Percentiles rank a stretch among this genome's conserved stretches.
phyloP scores from a whole-genome alignment of 495 filamentous ascomycete genomes.

The Penicillium goetzii region DNA sequence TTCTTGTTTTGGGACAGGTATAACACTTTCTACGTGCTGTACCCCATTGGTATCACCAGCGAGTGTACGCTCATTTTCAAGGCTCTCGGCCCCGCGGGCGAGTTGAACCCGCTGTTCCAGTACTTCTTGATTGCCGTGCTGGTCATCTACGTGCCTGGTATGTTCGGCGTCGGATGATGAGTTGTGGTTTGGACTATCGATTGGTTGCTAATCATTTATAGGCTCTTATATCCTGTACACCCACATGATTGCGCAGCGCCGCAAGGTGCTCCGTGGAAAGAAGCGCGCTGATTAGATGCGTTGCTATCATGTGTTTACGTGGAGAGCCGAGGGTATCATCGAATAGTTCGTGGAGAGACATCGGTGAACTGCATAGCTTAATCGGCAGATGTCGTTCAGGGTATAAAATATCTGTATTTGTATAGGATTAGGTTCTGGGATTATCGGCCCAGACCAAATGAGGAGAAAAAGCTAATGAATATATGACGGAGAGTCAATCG shows the following conservation, averaged over 20 bases:
- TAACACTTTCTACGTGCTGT: conserved; percentile 89
- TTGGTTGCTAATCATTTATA: conserved; percentile 39
- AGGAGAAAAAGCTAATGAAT: not conserved
- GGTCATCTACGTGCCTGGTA: conserved; percentile 80
- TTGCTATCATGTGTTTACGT: not conserved
- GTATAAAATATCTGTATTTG: not conserved
- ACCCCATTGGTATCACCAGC: conserved; percentile 86
- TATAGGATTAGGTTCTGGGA: not conserved
- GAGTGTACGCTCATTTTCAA: conserved; percentile 78
- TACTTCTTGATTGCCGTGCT: conserved; percentile 66
- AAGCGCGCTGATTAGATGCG: conserved; percentile 30
- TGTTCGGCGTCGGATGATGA: conserved; percentile 27
- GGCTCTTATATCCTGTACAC: conserved; percentile 87
- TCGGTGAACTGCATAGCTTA: not conserved
- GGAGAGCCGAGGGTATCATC: not conserved
- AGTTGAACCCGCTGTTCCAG: conserved; percentile 52
- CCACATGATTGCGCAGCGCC: conserved; percentile 90
- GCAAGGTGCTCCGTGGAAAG: conserved; percentile 64
- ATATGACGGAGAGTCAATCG: not conserved
- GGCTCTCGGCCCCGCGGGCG: conserved; percentile 62
- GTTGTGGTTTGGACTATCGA: not conserved
- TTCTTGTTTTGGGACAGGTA: conserved; percentile 53
- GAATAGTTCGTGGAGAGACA: not conserved
- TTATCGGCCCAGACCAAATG: not conserved
- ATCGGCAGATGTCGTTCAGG: not conserved